Percentiles rank a stretch among this genome's conserved stretches.
phyloP scores from a whole-genome alignment of 106 monocot species.

The Triglochin maritima region DNA sequence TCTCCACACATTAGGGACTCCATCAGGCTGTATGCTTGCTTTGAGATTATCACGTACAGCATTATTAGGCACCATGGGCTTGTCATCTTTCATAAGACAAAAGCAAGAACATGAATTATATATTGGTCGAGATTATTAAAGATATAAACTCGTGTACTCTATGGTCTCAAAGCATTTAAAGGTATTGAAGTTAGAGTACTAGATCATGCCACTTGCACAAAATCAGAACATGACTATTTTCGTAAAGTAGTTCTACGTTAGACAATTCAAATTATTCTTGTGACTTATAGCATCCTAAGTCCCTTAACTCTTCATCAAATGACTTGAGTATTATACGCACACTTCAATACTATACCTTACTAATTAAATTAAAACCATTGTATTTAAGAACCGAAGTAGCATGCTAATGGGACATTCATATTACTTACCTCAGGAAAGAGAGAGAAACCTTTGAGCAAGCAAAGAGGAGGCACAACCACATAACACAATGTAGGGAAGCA shows the following conservation, averaged over 20 bases:
- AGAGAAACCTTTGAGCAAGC: not conserved
- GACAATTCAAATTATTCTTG: no score
- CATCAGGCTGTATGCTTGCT: not conserved
- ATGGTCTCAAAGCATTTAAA: no score
- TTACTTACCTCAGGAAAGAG: conserved; percentile 11
- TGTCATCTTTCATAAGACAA: not conserved
- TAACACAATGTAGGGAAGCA: conserved; percentile 12
- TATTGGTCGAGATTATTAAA: no score
- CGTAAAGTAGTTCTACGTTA: no score
- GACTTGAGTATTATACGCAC: no score
- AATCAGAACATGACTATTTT: no score
- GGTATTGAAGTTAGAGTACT: no score
- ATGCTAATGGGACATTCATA: not conserved
- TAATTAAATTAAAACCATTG: not conserved
- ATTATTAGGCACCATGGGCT: not conserved
- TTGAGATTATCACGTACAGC: not conserved
- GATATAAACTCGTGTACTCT: no score
- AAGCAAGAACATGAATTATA: not conserved
- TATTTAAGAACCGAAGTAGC: not conserved
- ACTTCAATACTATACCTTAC: not conserved
- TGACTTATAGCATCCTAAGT: no score
- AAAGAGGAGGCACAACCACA: conserved; percentile 1
- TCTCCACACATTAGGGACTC: not conserved
- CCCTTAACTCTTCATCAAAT: no score
- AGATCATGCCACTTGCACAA: no score